Conservation (phyloP, 228 moss, liverwort and hornwort species). For the Sphagnum fallax region DNA sequence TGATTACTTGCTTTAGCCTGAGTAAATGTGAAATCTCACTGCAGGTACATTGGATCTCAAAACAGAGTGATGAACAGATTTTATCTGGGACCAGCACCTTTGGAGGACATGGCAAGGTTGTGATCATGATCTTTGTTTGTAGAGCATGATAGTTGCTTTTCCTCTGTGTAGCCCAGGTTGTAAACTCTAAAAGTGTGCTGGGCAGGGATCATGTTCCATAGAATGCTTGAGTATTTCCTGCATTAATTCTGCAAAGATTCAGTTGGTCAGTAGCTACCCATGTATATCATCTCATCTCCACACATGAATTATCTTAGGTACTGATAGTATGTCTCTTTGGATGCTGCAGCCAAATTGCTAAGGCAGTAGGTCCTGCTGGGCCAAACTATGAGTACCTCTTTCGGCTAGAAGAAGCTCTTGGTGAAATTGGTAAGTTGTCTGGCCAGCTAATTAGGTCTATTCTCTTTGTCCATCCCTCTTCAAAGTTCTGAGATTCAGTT, state of each 20-base stretch:
- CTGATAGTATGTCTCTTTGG: neutral
- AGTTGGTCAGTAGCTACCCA: slow-evolving; percentile 2
- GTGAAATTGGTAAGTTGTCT: slow-evolving; percentile 60
- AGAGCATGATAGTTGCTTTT: too few species aligned
- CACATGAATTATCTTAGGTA: too few species aligned
- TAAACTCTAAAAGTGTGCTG: too few species aligned
- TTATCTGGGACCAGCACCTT: slow-evolving; percentile 86
- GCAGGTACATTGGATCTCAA: slow-evolving; percentile 64
- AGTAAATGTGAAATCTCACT: too few species aligned
- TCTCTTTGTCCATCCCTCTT: neutral
- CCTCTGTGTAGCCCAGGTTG: too few species aligned
- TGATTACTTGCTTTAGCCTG: too few species aligned
- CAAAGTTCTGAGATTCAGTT: neutral
- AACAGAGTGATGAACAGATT: slow-evolving; percentile 32
- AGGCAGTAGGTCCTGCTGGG: slow-evolving; percentile 80
- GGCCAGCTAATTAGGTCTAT: neutral
- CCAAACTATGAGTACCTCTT: slow-evolving; percentile 72
- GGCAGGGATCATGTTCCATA: too few species aligned
- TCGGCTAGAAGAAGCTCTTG: slow-evolving; percentile 62
- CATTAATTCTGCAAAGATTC: neutral
- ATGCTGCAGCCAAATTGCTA: slow-evolving; percentile 82
- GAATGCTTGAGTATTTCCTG: too few species aligned
- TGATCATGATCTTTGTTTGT: neutral
- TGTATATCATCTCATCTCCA: too few species aligned
- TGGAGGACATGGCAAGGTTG: slow-evolving; percentile 88